phyloP scores from a whole-genome alignment of 345 rosid species.

The Arabidopsis thaliana region TAIR10.1 NC_003070.9:10428501-10429000 shows the following conservation, averaged over 20 bases:
- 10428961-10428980: conserved; percentile 31
- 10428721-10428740: conserved; percentile 21
- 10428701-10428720: conserved; percentile 2
- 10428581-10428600: conserved; percentile 19
- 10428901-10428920: conserved; percentile 16
- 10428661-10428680: neutral
- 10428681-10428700: conserved; percentile 5
- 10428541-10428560: conserved; percentile 21
- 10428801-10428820: conserved; percentile 78
- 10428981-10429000: conserved; percentile 34
- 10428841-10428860: conserved; percentile 62
- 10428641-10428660: too few species aligned
- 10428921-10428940: conserved; percentile 54
- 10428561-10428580: conserved; percentile 16
- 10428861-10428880: conserved; percentile 60
- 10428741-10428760: conserved; percentile 68
- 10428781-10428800: conserved; percentile 68
- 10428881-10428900: conserved; percentile 51
- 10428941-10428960: conserved; percentile 31
- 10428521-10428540: conserved; percentile 3
- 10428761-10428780: conserved; percentile 75
- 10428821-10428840: conserved; percentile 80
- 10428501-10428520: neutral
- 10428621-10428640: conserved; percentile 22
- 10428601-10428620: conserved; percentile 12